Evolutionary conservation across 2,329 filamentous ascomycete genomes (phyloP).

Genomic region (Diaporthe vexans): DNA sequence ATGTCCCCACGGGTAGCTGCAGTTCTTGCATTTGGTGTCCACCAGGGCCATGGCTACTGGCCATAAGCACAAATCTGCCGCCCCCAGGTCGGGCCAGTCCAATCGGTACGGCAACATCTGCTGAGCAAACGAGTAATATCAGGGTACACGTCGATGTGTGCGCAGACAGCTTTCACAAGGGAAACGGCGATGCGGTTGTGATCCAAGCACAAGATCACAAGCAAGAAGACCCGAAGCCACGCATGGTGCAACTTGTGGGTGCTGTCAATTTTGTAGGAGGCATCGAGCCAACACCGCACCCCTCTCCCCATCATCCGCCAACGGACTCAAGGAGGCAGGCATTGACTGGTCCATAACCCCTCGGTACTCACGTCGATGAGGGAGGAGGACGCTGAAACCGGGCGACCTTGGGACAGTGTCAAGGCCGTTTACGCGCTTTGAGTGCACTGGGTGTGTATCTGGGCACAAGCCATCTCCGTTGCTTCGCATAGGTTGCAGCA

Average conservation of each 20-base stretch:
- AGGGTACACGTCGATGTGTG: conserved; percentile 20
- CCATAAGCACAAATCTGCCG: conserved; percentile 28
- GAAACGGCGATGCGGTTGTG: conserved; percentile 7
- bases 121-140: conserved; percentile 3
- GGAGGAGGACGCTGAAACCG: conserved; percentile 20
- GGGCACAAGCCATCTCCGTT: not conserved
- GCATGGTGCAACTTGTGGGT: conserved; percentile 16
- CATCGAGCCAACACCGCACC: not conserved
- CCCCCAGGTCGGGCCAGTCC: not conserved
- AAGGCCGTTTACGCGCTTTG: not conserved
- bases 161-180: conserved; percentile 14
- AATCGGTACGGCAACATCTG: conserved; percentile 24
- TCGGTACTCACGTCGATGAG: not conserved
- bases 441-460: not conserved
- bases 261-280: conserved; percentile 25
- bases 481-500: conserved; percentile 1
- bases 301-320: not conserved
- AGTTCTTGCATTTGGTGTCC: conserved; percentile 28
- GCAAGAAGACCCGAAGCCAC: conserved; percentile 24
- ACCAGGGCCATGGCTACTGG: conserved; percentile 23
- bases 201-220: conserved; percentile 2
- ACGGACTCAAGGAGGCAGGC: not conserved
- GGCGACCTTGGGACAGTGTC: not conserved
- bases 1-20: conserved; percentile 36
- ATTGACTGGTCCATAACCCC: conserved; percentile 2